phyloP scores from a whole-genome alignment of 176 grass and related monocot genomes.

The Oryza punctata region DNA sequence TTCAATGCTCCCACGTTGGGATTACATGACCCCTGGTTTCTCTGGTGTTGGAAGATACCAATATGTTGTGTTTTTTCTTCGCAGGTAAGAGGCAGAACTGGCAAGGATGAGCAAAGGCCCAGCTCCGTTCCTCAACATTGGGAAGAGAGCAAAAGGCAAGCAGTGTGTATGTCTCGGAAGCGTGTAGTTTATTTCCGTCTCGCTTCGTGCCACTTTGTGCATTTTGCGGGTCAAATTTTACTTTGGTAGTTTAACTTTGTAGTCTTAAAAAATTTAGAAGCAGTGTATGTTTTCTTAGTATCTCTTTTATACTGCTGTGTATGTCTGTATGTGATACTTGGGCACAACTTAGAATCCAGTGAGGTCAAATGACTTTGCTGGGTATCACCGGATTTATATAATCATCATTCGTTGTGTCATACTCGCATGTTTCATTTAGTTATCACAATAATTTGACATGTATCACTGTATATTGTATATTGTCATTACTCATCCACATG shows the following conservation, averaged over 20 bases:
- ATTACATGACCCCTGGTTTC: background rate
- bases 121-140: conserved; percentile 56
- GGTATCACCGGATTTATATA: background rate
- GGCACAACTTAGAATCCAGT: background rate
- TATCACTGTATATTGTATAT: background rate
- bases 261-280: background rate
- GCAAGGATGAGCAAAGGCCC: conserved; percentile 76
- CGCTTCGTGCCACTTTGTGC: background rate
- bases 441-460: background rate
- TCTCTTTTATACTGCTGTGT: background rate
- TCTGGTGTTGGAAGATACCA: background rate
- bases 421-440: background rate
- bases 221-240: background rate
- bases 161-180: background rate
- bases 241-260: background rate
- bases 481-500: background rate
- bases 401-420: background rate
- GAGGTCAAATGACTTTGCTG: background rate
- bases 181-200: background rate
- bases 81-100: background rate
- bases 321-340: background rate
- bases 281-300: background rate
- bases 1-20: background rate
- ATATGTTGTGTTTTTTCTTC: background rate
- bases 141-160: conserved; percentile 72